Conservation (phyloP, 2,329 filamentous ascomycete species). For the Mycosphaerella sp. region DNA sequence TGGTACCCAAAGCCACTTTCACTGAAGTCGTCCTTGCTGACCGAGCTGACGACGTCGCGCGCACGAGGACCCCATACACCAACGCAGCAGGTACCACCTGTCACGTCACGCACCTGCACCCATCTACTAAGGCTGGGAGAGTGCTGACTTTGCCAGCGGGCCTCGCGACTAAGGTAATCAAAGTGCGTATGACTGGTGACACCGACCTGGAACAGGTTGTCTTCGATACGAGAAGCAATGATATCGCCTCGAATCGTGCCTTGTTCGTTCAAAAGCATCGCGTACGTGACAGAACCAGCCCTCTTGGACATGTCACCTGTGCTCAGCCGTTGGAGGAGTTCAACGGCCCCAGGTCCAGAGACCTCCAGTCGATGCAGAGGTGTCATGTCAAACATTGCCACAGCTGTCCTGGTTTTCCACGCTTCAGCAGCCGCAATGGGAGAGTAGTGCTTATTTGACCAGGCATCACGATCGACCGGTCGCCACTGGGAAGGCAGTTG, state of each 20-base stretch:
- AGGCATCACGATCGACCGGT: constrained; percentile 51
- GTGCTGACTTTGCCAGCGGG: constrained; percentile 42
- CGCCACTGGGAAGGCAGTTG: constrained; percentile 50
- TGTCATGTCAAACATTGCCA: constrained; percentile 58
- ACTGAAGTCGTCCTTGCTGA: constrained; percentile 44
- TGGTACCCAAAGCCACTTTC: constrained; percentile 47
- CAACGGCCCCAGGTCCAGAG: constrained; percentile 50
- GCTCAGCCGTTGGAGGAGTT: constrained; percentile 50
- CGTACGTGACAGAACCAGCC: constrained; percentile 50
- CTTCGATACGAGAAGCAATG: constrained; percentile 48
- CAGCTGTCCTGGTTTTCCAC: constrained; percentile 58
- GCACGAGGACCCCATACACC: constrained; percentile 58
- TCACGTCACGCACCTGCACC: constrained; percentile 53
- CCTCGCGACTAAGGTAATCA: constrained; percentile 50
- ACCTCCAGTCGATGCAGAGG: constrained; percentile 54
- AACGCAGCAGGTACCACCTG: constrained; percentile 54
- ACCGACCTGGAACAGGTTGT: constrained; percentile 49
- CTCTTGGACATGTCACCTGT: constrained; percentile 46
- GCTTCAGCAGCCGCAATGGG: constrained; percentile 55
- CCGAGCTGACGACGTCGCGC: constrained; percentile 44
- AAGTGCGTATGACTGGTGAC: constrained; percentile 52
- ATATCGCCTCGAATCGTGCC: constrained; percentile 54
- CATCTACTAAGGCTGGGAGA: constrained; percentile 26
- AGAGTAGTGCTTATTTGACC: constrained; percentile 53
- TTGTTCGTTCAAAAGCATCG: constrained; percentile 49